Evolutionary conservation across 225 moss, liverwort and hornwort genomes (phyloP).

Genomic region (Asterella californica): DNA sequence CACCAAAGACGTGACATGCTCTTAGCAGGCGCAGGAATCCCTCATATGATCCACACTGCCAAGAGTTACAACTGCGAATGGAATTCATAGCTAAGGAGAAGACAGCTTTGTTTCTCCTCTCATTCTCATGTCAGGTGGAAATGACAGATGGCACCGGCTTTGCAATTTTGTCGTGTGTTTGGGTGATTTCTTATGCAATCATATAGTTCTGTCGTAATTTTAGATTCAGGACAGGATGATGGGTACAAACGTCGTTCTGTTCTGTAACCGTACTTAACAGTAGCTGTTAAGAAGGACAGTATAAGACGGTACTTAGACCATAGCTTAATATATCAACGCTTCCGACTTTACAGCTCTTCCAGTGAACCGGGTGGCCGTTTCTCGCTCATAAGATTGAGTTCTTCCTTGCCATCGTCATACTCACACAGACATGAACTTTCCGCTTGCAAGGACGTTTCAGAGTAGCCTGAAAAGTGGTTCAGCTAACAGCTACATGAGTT

Average conservation of each 20-base stretch:
- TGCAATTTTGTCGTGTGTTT: not conserved
- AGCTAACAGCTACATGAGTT: too few relatives aligned
- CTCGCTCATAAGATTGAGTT: not conserved
- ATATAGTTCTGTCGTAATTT: not conserved
- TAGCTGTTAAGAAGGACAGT: not conserved
- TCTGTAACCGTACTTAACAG: not conserved
- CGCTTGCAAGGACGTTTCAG: not conserved
- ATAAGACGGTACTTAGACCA: not conserved
- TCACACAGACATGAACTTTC: not conserved
- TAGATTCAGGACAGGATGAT: not conserved
- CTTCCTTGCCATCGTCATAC: not conserved
- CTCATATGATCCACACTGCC: not conserved
- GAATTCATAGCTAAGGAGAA: not conserved
- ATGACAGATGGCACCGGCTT: conserved; percentile 3
- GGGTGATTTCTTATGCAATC: not conserved
- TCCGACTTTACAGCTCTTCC: not conserved
- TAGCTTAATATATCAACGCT: too few relatives aligned
- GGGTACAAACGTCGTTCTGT: not conserved
- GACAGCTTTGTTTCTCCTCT: not conserved
- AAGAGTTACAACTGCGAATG: conserved; percentile 15
- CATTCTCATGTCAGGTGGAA: not conserved
- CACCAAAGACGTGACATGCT: not conserved
- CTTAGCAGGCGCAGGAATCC: conserved; percentile 10
- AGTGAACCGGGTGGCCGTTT: not conserved
- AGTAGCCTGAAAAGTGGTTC: not conserved